Evolutionary conservation across 148 eudicot genomes (phyloP).

Genomic region (Diospyros lotus): DNA sequence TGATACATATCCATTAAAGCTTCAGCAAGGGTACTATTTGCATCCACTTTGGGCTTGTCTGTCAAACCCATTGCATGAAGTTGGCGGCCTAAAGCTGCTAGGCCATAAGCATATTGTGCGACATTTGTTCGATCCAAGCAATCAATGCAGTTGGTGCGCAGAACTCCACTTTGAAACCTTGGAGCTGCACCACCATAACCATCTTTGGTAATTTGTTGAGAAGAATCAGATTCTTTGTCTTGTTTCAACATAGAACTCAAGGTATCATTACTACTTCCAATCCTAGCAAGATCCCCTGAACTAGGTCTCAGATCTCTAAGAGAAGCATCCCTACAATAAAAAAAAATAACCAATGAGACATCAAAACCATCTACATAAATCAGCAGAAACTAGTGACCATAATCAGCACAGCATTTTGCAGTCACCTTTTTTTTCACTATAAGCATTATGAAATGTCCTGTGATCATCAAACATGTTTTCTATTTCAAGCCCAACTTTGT

Average conservation of each 20-base stretch:
- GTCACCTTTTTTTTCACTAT: background rate
- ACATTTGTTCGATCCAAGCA: constrained; percentile 98
- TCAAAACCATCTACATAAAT: background rate
- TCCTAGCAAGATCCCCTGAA: constrained; percentile 62
- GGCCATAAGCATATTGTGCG: constrained; percentile 95
- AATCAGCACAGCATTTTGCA: background rate
- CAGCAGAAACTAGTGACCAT: background rate
- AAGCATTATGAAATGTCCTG: background rate
- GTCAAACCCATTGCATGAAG: constrained; percentile 91
- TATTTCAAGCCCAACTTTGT: background rate
- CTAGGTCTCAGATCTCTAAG: constrained; percentile 59
- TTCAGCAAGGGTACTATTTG: constrained; percentile 84
- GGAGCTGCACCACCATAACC: constrained; percentile 41
- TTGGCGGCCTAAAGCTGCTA: constrained; percentile 93
- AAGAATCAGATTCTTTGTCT: constrained; percentile 43
- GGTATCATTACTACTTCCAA: constrained; percentile 49
- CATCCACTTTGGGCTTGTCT: constrained; percentile 76
- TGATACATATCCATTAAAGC: constrained; percentile 97
- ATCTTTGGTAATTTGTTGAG: constrained; percentile 34
- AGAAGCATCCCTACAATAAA: constrained; percentile 55
- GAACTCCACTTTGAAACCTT: constrained; percentile 77
- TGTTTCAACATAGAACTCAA: constrained; percentile 35
- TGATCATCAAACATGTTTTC: background rate
- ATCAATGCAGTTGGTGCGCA: constrained; percentile 96
- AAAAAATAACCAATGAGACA: constrained; percentile 17